phyloP scores from a whole-genome alignment of 2,329 filamentous ascomycete species.

The Ophiostoma novo-ulmi region DNA sequence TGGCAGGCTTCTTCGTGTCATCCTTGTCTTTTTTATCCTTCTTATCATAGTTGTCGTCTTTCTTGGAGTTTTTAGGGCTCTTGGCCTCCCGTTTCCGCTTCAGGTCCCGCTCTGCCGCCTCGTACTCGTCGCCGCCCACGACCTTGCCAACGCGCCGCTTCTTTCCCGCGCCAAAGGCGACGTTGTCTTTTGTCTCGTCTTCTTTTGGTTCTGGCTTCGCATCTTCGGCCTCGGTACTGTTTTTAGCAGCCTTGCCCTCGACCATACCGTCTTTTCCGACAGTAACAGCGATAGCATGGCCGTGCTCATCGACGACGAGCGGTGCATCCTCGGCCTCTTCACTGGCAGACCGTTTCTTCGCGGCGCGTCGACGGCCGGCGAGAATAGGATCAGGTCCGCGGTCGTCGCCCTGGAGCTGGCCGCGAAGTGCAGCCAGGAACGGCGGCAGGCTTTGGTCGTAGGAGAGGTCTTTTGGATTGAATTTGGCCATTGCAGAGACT shows the following conservation, averaged over 20 bases:
- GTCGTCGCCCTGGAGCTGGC: constrained; percentile 45
- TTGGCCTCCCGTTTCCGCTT: constrained; percentile 24
- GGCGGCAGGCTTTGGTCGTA: constrained; percentile 58
- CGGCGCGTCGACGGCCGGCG: constrained; percentile 45
- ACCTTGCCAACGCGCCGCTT: constrained; percentile 13
- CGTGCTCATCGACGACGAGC: constrained; percentile 67
- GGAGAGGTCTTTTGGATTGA: constrained; percentile 65
- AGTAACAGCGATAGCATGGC: constrained; percentile 50
- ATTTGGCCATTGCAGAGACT: constrained; percentile 42
- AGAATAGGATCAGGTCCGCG: constrained; percentile 50
- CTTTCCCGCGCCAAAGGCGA: constrained; percentile 15
- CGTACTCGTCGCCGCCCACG: constrained; percentile 29
- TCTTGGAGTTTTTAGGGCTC: constrained; percentile 21
- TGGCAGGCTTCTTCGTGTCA: constrained; percentile 18
- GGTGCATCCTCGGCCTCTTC: constrained; percentile 73
- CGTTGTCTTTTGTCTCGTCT: constrained; percentile 28
- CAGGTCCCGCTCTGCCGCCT: background rate
- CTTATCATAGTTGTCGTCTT: background rate
- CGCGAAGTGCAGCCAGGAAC: constrained; percentile 55
- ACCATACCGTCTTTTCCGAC: constrained; percentile 44
- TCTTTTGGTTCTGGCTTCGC: constrained; percentile 28
- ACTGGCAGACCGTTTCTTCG: constrained; percentile 53
- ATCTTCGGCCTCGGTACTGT: constrained; percentile 21
- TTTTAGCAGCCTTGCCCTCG: constrained; percentile 11
- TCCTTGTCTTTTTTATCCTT: constrained; percentile 24